Conservation (phyloP, 208 protist genomes). For the Tritrichomonas foetus region DNA sequence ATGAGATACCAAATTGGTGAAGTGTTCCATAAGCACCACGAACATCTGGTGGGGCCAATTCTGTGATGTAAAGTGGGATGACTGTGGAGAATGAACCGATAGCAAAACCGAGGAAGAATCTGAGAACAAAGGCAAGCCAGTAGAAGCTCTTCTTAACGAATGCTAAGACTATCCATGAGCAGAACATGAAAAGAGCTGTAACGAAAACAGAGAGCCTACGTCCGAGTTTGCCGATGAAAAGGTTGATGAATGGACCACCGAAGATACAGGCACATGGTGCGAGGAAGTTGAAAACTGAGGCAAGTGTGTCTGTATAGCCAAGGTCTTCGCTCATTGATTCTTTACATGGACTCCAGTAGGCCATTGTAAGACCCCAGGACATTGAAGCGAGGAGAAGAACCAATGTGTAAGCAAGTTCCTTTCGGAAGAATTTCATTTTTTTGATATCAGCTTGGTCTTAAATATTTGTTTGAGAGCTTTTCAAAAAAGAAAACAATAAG, state of each 20-base stretch:
- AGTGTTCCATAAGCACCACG: not conserved
- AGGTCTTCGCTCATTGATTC: not conserved
- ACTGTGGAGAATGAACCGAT: constrained; percentile 9
- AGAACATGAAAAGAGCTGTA: not conserved
- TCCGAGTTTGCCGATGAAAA: not conserved
- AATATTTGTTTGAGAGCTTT: too few relatives aligned
- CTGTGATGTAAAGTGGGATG: not conserved
- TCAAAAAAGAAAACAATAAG: too few relatives aligned
- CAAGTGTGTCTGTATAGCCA: not conserved
- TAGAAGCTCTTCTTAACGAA: not conserved
- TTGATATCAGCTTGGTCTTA: too few relatives aligned
- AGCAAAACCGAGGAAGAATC: not conserved
- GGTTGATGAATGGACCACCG: not conserved
- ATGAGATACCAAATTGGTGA: not conserved
- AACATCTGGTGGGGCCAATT: not conserved
- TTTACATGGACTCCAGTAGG: not conserved
- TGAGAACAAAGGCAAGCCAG: not conserved
- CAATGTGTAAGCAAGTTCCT: not conserved
- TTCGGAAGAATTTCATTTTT: not conserved
- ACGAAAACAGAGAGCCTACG: not conserved
- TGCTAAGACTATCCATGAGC: not conserved
- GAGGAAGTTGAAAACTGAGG: not conserved
- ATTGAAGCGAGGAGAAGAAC: not conserved
- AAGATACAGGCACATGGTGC: not conserved
- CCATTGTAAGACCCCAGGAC: not conserved